Conservation (phyloP, 140 eudicot genomes). For the Cichorium intybus region DNA sequence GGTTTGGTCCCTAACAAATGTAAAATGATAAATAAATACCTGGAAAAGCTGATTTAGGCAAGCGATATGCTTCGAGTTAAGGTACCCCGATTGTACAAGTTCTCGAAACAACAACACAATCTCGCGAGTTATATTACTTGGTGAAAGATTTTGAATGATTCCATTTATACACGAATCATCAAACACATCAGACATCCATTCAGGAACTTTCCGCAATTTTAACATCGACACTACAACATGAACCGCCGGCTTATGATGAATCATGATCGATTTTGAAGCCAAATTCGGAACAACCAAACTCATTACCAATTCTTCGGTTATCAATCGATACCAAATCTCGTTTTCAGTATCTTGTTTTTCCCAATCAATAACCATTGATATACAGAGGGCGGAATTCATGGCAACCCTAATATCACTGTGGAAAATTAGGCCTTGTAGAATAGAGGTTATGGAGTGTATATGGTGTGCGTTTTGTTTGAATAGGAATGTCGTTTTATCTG, state of each 20-base stretch:
- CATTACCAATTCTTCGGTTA: slow-evolving; percentile 81
- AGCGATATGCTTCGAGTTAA: slow-evolving; percentile 68
- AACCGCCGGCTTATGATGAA: slow-evolving; percentile 71
- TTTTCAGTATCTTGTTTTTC: slow-evolving; percentile 32
- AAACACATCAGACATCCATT: slow-evolving; percentile 66
- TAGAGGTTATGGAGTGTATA: slow-evolving; percentile 52
- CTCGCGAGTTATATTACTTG: slow-evolving; percentile 55
- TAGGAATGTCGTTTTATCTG: slow-evolving; percentile 17
- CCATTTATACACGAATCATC: slow-evolving; percentile 62
- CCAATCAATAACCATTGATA: slow-evolving; percentile 60
- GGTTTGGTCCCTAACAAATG: neutral
- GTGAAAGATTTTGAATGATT: slow-evolving; percentile 59
- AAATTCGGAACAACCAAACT: slow-evolving; percentile 55
- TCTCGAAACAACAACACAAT: slow-evolving; percentile 64
- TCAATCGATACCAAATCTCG: slow-evolving; percentile 62
- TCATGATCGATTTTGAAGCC: slow-evolving; percentile 50
- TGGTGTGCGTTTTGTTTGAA: slow-evolving; percentile 33
- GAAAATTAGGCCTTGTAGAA: slow-evolving; percentile 65
- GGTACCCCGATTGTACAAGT: slow-evolving; percentile 52
- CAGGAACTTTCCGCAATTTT: slow-evolving; percentile 40
- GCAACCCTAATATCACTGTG: slow-evolving; percentile 58
- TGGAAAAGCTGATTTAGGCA: slow-evolving; percentile 61
- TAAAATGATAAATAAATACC: slow-evolving; percentile 61
- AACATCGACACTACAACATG: slow-evolving; percentile 61
- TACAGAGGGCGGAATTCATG: slow-evolving; percentile 58